phyloP scores from a whole-genome alignment of 306 rosid species.

The Castanea mollissima region DNA sequence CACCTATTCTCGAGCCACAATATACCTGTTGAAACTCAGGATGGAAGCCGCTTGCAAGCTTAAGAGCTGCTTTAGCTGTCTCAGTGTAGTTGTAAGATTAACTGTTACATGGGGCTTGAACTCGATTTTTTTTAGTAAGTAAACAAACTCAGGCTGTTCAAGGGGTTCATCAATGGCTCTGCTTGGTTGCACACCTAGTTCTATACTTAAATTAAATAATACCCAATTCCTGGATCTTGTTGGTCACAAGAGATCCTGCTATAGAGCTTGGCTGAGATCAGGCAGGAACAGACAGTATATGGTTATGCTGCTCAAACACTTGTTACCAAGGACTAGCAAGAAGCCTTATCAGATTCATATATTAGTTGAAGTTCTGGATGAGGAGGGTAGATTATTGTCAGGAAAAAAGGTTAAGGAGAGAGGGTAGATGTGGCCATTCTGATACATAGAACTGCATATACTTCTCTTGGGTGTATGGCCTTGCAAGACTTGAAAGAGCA shows the following conservation, averaged over 20 bases:
- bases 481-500: not conserved
- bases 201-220: not conserved
- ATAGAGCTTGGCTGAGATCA: not conserved
- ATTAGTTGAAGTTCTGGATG: not conserved
- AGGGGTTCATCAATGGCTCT: not conserved
- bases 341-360: not conserved
- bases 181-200: not conserved
- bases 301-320: not conserved
- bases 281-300: not conserved
- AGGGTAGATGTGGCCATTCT: not conserved
- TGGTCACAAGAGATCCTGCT: not conserved
- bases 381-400: not conserved
- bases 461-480: not conserved
- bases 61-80: not conserved
- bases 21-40: not conserved
- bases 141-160: not conserved
- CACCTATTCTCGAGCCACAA: not conserved
- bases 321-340: not conserved
- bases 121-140: not conserved
- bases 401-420: not conserved
- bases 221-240: not conserved
- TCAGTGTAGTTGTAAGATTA: not conserved
- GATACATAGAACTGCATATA: not conserved
- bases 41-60: not conserved
- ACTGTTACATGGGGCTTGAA: not conserved